Evolutionary conservation across 2,329 filamentous ascomycete species (phyloP), one percentile per base, ranked within the genome.

Genomic region (Trichoderma breve): DNA sequence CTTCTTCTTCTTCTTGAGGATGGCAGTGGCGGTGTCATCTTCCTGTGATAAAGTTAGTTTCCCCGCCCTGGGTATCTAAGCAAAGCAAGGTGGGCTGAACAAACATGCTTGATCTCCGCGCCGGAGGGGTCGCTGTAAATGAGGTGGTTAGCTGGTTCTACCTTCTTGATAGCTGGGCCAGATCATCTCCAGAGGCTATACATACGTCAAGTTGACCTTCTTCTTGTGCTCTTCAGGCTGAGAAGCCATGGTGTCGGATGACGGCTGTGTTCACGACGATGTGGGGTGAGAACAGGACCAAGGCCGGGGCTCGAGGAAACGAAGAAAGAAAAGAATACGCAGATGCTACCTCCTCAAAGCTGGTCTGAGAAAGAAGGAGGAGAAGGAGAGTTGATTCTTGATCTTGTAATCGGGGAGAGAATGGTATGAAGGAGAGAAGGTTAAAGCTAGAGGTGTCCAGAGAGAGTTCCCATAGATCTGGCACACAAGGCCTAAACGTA

Each of bases 1-100:
- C 93, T 99, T 99, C 95, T 99, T 99, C 92, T 99, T 99, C 90
- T 98, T 98, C 88, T 98, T 98, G 80, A 99, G 90, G 79, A 99
- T 99, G 77, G 96, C 96, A 60, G 96, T 99, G 68, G 96, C 90
- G 74, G 92, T 94, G 81, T 97, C 96, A 82, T 98, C 93, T 79
- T 94, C 91, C 91, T 97, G 79, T 73, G 75, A 58, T 55, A 36
- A 73, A 83, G 80, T 78, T 77, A 64, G 76, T 73, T 77, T 73
- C 68, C 68, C 62, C 68, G 39, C 69, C 72, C 75, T 73, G 68
- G 57, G 15, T 68, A 43, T 72, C 61, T 72, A 70, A 70, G 71
- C 65, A 65, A 53, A 43, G 39, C 39, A n/a, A 60, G 51, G 63
- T 58, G 61, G 75, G 75, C 75, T 74, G 68, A 36, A 84, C 89